A percentile compares a stretch with the other conserved stretches of the same genome.
phyloP scores from a whole-genome alignment of 2,329 filamentous ascomycete genomes.

The Paradendryphiella salina region DNA sequence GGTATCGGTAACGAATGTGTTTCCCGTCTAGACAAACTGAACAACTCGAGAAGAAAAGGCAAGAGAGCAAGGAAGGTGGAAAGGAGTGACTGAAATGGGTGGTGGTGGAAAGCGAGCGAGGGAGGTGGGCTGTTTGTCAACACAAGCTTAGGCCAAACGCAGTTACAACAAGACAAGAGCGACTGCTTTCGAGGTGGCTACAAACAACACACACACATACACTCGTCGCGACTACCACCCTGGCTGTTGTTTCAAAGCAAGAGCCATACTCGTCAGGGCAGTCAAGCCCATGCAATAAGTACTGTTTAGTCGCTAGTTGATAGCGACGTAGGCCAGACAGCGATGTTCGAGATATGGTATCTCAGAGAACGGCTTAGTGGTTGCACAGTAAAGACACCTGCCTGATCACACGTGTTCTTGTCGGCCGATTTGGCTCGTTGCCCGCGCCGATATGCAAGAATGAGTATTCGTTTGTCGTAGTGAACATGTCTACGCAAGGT shows the following conservation, averaged over 20 bases:
- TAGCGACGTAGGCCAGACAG: too few relatives aligned
- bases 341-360: too few relatives aligned
- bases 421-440: too few relatives aligned
- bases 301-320: too few relatives aligned
- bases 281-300: too few relatives aligned
- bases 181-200: not conserved
- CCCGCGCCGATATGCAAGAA: too few relatives aligned
- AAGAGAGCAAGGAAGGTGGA: constrained; percentile 29
- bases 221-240: not conserved
- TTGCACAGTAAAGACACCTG: too few relatives aligned
- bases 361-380: too few relatives aligned
- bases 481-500: too few relatives aligned
- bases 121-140: constrained; percentile 12
- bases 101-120: constrained; percentile 14
- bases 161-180: constrained; percentile 11
- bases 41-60: constrained; percentile 20
- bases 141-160: constrained; percentile 15
- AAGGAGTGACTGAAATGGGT: constrained; percentile 12
- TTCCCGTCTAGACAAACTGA: constrained; percentile 27
- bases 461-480: too few relatives aligned
- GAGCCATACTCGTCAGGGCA: too few relatives aligned
- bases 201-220: not conserved
- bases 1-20: constrained; percentile 32
- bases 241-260: not conserved
- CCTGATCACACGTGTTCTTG: too few relatives aligned